These are phyloP conservation scores for Phenoliferia sp. DNA, from an alignment of 1,284 basidiomycete species.

Conservation along the genomic window DNA sequence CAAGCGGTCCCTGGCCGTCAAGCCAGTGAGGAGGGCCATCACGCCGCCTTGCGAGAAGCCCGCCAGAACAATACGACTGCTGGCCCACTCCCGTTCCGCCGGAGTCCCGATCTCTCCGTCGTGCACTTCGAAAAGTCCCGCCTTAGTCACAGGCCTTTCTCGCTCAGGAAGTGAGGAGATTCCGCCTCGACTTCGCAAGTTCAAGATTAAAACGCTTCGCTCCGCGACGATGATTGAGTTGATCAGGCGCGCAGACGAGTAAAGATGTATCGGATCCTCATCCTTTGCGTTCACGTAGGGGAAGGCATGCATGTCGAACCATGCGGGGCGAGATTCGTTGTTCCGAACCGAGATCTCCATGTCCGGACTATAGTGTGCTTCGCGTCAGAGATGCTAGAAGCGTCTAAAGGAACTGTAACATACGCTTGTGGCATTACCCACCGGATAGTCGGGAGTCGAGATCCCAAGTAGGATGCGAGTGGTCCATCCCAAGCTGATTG, in stretches of 20 bases:
- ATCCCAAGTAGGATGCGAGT: slow-evolving; percentile 3
- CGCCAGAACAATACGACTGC: slow-evolving; percentile 16
- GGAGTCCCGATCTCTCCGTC: slow-evolving; percentile 14
- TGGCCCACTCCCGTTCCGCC: slow-evolving; percentile 24
- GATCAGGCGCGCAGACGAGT: slow-evolving; percentile 13
- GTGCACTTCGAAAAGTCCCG: not conserved
- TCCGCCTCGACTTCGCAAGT: not conserved
- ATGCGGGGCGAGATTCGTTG: slow-evolving; percentile 1
- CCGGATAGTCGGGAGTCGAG: slow-evolving; percentile 10
- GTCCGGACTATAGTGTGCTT: not conserved
- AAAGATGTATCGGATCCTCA: slow-evolving; percentile 10
- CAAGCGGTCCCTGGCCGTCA: slow-evolving; percentile 10
- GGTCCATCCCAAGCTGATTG: slow-evolving; percentile 11
- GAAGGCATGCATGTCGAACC: slow-evolving; percentile 25
- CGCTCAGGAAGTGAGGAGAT: not conserved
- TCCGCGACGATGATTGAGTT: slow-evolving; percentile 21
- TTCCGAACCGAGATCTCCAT: not conserved
- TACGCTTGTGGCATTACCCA: slow-evolving; percentile 28
- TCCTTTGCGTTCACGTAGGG: slow-evolving; percentile 18
- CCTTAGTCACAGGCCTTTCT: not conserved
- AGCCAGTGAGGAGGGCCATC: slow-evolving; percentile 10
- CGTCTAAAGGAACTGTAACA: not conserved
- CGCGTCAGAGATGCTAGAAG: not conserved
- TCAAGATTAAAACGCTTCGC: slow-evolving; percentile 18
- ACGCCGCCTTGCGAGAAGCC: slow-evolving; percentile 27